Conservation (phyloP, 2,329 filamentous ascomycete species). For the Coleophoma eucalyptorum region DNA sequence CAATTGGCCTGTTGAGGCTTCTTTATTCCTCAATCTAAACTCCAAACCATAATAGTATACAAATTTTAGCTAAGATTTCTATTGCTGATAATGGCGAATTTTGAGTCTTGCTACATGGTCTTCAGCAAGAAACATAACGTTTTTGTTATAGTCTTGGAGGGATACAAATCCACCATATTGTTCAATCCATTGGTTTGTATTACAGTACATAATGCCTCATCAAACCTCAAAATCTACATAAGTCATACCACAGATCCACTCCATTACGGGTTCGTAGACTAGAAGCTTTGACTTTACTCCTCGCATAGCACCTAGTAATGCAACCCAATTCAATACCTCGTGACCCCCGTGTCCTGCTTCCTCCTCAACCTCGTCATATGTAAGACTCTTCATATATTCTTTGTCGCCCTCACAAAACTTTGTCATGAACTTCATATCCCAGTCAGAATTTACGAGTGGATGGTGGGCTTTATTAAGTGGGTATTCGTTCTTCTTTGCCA, state of each 20-base stretch:
- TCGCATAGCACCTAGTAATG: slow-evolving; percentile 4
- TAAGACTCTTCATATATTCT: slow-evolving; percentile 2
- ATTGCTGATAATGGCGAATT: no score
- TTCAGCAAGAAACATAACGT: no score
- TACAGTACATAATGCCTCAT: no score
- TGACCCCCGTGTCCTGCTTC: slow-evolving; percentile 39
- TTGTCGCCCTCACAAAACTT: slow-evolving; percentile 17
- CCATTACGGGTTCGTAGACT: slow-evolving; percentile 5
- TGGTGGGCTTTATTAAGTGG: slow-evolving; percentile 25
- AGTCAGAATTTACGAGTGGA: slow-evolving; percentile 25
- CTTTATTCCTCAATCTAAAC: no score
- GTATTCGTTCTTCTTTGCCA: slow-evolving; percentile 26
- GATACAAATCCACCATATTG: no score
- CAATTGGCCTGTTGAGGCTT: no score
- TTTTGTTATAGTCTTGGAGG: no score
- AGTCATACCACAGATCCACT: slow-evolving; percentile 5
- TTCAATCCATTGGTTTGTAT: no score
- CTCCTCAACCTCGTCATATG: slow-evolving; percentile 49
- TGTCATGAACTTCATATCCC: slow-evolving; percentile 24
- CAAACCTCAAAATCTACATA: neutral
- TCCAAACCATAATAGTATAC: no score
- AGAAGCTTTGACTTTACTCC: slow-evolving; percentile 5
- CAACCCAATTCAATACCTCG: slow-evolving; percentile 7
- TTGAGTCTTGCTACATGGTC: no score
- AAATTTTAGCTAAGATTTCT: no score